Percentiles rank a stretch among this genome's conserved stretches.
phyloP scores from a whole-genome alignment of 2,329 filamentous ascomycete genomes.

The Amauroascus verrucosus region DNA sequence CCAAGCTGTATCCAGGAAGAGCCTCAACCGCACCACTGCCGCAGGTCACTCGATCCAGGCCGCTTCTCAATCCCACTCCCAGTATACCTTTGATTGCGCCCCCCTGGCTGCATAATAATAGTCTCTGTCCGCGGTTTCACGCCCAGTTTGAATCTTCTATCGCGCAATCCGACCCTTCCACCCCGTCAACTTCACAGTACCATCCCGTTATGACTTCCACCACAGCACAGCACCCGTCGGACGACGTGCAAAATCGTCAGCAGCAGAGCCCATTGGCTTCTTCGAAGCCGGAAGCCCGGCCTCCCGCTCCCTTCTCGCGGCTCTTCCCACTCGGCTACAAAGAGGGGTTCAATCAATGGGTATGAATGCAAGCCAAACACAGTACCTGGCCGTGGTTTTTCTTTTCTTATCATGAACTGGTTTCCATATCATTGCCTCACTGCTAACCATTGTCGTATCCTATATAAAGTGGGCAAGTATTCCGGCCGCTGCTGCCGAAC shows the following conservation, averaged over 20 bases:
- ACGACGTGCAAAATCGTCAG: slow-evolving; percentile 21
- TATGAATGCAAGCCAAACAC: slow-evolving; percentile 9
- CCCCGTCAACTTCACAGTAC: slow-evolving; percentile 9
- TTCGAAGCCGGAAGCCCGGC: slow-evolving; percentile 25
- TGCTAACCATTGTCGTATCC: slow-evolving; percentile 12
- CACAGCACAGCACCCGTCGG: slow-evolving; percentile 18
- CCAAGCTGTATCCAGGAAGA: slow-evolving; percentile 25
- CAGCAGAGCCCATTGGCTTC: slow-evolving; percentile 18
- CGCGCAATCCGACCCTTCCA: slow-evolving; percentile 8
- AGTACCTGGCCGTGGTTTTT: background rate
- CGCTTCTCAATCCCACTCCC: slow-evolving; percentile 17
- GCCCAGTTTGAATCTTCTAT: slow-evolving; percentile 14
- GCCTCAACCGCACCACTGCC: slow-evolving; percentile 18
- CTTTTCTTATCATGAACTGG: slow-evolving; percentile 5
- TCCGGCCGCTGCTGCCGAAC: slow-evolving; percentile 75
- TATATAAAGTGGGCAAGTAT: slow-evolving; percentile 64
- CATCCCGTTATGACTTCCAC: slow-evolving; percentile 14
- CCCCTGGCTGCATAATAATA: slow-evolving; percentile 2
- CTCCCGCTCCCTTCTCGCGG: slow-evolving; percentile 28
- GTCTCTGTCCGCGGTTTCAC: slow-evolving; percentile 8
- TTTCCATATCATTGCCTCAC: slow-evolving; percentile 17
- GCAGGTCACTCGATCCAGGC: slow-evolving; percentile 23
- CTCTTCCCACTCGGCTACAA: slow-evolving; percentile 86
- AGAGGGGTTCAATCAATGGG: slow-evolving; percentile 82
- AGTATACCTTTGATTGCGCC: slow-evolving; percentile 13